These are phyloP conservation scores for Coemansia sp. DNA, from an alignment of 192 early-diverging fungal species.

Conservation along the genomic window DNA sequence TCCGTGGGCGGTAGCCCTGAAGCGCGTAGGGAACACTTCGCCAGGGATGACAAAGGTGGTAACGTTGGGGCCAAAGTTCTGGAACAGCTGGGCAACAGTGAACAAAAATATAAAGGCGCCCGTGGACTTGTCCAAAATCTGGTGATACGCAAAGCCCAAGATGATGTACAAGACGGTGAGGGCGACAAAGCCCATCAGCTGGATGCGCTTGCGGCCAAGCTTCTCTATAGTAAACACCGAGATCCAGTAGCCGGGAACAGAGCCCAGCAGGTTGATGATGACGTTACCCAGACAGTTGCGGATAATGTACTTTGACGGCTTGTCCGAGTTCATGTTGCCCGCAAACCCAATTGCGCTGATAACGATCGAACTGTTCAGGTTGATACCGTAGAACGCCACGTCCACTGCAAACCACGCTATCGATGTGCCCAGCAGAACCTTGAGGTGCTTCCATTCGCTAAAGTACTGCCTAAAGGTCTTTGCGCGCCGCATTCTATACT, in stretches of 20 bases:
- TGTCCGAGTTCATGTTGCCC: conserved; percentile 33
- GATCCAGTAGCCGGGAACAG: conserved; percentile 96
- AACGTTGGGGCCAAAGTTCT: conserved; percentile 95
- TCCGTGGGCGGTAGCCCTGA: conserved; percentile 79
- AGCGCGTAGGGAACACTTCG: conserved; percentile 82
- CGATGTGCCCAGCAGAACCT: conserved; percentile 76
- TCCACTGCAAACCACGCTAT: conserved; percentile 80
- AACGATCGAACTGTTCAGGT: conserved; percentile 78
- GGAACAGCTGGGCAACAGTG: conserved; percentile 74
- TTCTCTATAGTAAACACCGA: conserved; percentile 86
- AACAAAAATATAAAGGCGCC: conserved; percentile 69
- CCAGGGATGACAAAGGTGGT: conserved; percentile 88
- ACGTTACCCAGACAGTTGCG: conserved; percentile 86
- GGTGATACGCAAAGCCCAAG: conserved; percentile 71
- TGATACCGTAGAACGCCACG: conserved; percentile 83
- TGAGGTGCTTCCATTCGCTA: conserved; percentile 76
- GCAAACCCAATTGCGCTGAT: conserved; percentile 72
- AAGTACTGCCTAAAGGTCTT: conserved; percentile 72
- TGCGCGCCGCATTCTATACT: conserved; percentile 18
- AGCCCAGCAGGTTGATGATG: conserved; percentile 84
- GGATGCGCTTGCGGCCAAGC: conserved; percentile 91
- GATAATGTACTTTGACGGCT: conserved; percentile 54
- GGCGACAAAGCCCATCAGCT: conserved; percentile 85
- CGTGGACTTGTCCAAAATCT: conserved; percentile 62
- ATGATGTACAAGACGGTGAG: conserved; percentile 76